phyloP scores from a whole-genome alignment of 176 grass and related monocot species.

The Secale cereale region DNA sequence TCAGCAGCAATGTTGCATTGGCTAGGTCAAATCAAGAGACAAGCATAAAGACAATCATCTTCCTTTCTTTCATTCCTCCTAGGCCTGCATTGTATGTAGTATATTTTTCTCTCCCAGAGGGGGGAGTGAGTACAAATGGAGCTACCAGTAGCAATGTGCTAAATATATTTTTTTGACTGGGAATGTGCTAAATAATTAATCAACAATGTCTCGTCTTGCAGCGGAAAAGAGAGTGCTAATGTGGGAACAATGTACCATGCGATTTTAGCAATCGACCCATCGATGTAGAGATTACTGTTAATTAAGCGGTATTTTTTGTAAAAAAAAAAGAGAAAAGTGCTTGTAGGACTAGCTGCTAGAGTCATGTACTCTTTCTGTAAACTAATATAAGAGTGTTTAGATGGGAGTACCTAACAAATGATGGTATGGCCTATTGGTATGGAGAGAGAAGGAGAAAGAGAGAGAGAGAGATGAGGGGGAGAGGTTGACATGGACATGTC shows the following conservation, averaged over 20 bases:
- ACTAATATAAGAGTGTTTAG: no score
- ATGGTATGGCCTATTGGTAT: not conserved
- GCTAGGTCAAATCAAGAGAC: slow-evolving; percentile 7
- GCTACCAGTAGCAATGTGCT: not conserved
- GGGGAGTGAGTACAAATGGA: not conserved
- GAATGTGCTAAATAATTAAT: not conserved
- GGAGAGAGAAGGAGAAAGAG: not conserved
- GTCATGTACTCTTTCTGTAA: no score
- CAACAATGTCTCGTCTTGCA: not conserved
- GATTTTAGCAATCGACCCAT: not conserved
- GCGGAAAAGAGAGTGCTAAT: not conserved
- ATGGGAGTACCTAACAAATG: slow-evolving; percentile 19
- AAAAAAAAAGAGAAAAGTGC: not conserved
- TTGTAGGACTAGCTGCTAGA: not conserved
- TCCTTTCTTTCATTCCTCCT: slow-evolving; percentile 18
- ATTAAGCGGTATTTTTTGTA: not conserved
- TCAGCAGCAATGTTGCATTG: not conserved
- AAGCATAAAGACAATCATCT: slow-evolving; percentile 41
- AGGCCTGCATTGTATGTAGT: not conserved
- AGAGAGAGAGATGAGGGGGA: not conserved
- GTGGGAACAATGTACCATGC: not conserved
- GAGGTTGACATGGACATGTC: slow-evolving; percentile 24
- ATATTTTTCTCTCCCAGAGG: not conserved
- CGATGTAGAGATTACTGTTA: not conserved
- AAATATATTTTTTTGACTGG: no score